These are phyloP conservation scores for Didymellaceae sp. DNA, from an alignment of 2,329 filamentous ascomycete genomes.

Conservation along the genomic window DNA sequence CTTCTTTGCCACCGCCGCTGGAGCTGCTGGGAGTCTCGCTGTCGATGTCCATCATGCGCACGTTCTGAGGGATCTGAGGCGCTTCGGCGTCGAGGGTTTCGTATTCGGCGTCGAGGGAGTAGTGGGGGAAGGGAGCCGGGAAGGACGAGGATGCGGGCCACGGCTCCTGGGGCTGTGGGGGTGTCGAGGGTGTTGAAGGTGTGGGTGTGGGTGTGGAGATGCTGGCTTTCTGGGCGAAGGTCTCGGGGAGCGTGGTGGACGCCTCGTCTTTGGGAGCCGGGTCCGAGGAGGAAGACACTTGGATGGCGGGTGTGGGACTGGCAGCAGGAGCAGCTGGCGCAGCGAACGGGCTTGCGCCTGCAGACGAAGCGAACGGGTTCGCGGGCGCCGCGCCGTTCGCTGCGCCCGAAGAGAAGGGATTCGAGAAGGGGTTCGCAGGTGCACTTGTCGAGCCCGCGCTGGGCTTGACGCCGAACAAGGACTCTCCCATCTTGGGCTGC, in stretches of 20 bases:
- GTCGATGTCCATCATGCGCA: conserved; percentile 53
- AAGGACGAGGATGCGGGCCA: conserved; percentile 75
- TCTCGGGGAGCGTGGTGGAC: conserved; percentile 68
- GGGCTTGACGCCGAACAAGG: conserved; percentile 71
- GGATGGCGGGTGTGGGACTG: conserved; percentile 30
- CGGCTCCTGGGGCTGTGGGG: conserved; percentile 60
- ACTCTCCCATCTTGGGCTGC: conserved; percentile 65
- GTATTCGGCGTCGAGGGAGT: conserved; percentile 87
- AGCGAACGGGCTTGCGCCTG: conserved; percentile 37
- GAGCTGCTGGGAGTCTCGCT: conserved; percentile 36
- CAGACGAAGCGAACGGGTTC: conserved; percentile 63
- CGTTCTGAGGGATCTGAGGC: conserved; percentile 57
- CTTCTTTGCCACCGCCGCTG: conserved; percentile 49
- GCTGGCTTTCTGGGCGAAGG: conserved; percentile 74
- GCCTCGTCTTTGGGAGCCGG: conserved; percentile 35
- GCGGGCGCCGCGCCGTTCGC: conserved; percentile 46
- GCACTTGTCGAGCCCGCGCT: conserved; percentile 21
- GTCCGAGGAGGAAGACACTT: conserved; percentile 21
- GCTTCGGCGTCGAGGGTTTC: conserved; percentile 74
- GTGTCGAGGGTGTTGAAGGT: conserved; percentile 26
- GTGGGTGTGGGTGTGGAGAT: conserved; percentile 53
- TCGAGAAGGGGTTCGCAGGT: conserved; percentile 49
- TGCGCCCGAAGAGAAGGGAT: conserved; percentile 64
- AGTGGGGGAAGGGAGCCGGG: conserved; percentile 74
- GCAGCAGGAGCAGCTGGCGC: conserved; percentile 38